Evolutionary conservation across 2,329 filamentous ascomycete genomes (phyloP), one percentile per base, ranked within the genome.

Genomic region (Fusarium sp.): DNA sequence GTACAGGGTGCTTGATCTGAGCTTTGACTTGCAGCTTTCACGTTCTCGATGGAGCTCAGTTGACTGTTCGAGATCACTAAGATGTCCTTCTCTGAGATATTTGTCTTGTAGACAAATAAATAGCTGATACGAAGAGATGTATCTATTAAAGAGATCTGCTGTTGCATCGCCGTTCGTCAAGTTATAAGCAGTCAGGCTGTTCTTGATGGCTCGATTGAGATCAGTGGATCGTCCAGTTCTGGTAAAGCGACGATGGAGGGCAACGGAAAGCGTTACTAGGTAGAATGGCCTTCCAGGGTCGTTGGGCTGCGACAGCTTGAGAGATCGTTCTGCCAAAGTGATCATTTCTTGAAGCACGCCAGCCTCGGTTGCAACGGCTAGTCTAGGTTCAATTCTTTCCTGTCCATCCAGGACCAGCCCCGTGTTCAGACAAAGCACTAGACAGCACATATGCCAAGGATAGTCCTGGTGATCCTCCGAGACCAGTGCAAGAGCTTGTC

Each of bases 291-390:
- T 11, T 0, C 52, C 21, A 6, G 14, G 11, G 3, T 37, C 13
- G 9, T 28, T 14, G 2, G 4, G 5, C 3, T 0, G 1, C 1
- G 30, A 49, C 0, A 55, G 11, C 1, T 37, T 5, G 4, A 18
- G 14, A 0, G 53, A 23, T 1, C 5, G 18, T 7, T 12, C 4
- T 0, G n/a, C 43, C 3, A 19, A 11, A 1, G 0, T 37, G 23
- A 56, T 1, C 30, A 50, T 56, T 13, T 56, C 53, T 11, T 50
- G 21, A 7, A 56, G 11, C 11, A 28, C 43, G 1, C n/a, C 7
- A 5, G 23, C 30, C 1, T 23, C 3, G 0, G 26, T n/a, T 3
- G 3, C 48, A 10, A 23, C 18, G 3, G 7, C 0, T 1, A 56
- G 1, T 0, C n/a, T 9, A 14, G 1, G 1, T 11, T 4, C 30